phyloP scores from a whole-genome alignment of 257 asterid genomes.

The Solanum bulbocastanum region DNA sequence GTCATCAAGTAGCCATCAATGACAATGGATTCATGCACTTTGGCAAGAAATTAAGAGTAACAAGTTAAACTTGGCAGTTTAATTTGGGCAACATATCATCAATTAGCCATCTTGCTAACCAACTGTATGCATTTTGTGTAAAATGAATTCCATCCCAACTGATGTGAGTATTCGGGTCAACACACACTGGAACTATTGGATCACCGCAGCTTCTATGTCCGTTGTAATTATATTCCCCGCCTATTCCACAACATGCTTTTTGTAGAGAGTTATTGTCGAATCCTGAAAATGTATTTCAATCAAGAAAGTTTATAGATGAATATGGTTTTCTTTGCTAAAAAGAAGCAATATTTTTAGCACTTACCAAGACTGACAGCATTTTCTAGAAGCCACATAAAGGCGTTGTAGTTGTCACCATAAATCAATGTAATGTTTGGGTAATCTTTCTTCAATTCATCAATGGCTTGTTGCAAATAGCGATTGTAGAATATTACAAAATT shows the following conservation, averaged over 20 bases:
- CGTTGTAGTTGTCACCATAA: constrained; percentile 1
- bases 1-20: neutral
- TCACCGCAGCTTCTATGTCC: constrained; percentile 4
- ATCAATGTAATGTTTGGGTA: neutral
- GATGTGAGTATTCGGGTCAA: neutral
- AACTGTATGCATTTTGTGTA: constrained; percentile 11
- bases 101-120: neutral
- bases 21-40: neutral
- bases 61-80: neutral
- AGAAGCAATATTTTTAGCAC: neutral
- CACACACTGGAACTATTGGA: constrained; percentile 2
- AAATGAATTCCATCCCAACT: constrained; percentile 26
- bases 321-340: neutral
- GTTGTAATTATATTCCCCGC: constrained; percentile 15
- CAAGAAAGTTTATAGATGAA: neutral
- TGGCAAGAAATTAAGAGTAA: neutral
- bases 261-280: neutral
- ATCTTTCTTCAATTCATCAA: neutral
- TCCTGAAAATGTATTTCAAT: neutral
- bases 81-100: neutral
- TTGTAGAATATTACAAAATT: neutral
- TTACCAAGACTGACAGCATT: neutral
- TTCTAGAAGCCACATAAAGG: neutral
- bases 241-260: constrained; percentile 18
- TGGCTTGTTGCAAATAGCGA: neutral